phyloP scores from a whole-genome alignment of 83 land plant genomes.

The Thuja plicata region DNA sequence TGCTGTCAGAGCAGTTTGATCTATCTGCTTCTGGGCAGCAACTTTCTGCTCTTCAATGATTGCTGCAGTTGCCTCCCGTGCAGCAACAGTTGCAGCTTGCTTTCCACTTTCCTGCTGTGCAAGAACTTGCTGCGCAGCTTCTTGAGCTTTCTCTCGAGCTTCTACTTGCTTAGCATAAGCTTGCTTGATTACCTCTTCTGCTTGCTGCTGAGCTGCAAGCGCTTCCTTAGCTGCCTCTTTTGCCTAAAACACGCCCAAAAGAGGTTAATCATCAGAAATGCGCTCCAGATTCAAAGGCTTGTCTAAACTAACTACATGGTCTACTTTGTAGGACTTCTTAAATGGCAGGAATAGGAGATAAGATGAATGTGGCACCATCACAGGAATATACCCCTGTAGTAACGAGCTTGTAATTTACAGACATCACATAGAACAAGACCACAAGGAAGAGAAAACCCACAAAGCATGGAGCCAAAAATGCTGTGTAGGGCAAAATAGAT shows the following conservation, averaged over 20 bases:
- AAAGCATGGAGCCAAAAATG: neutral
- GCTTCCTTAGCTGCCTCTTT: neutral
- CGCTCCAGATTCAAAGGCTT: neutral
- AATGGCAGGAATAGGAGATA: neutral
- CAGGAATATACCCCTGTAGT: neutral
- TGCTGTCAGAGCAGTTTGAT: slow-evolving; percentile 3
- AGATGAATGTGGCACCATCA: neutral
- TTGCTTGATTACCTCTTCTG: neutral
- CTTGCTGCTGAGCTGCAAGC: neutral
- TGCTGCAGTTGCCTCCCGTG: neutral
- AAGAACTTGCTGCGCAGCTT: neutral
- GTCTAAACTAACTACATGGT: neutral
- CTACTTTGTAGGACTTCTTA: neutral
- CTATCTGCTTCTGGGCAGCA: slow-evolving; percentile 2
- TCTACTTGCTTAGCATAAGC: neutral
- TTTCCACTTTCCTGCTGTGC: slow-evolving; percentile 6
- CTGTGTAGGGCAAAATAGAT: neutral
- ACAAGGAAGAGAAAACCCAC: neutral
- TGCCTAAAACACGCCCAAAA: neutral
- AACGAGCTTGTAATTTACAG: neutral
- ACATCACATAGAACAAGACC: neutral
- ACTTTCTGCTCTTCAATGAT: neutral
- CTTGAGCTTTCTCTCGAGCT: neutral
- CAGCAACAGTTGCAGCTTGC: neutral
- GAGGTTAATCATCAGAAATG: neutral